Base-by-base conservation (phyloP, 495 filamentous ascomycete species). In the Penicillium tannophilum region DNA sequence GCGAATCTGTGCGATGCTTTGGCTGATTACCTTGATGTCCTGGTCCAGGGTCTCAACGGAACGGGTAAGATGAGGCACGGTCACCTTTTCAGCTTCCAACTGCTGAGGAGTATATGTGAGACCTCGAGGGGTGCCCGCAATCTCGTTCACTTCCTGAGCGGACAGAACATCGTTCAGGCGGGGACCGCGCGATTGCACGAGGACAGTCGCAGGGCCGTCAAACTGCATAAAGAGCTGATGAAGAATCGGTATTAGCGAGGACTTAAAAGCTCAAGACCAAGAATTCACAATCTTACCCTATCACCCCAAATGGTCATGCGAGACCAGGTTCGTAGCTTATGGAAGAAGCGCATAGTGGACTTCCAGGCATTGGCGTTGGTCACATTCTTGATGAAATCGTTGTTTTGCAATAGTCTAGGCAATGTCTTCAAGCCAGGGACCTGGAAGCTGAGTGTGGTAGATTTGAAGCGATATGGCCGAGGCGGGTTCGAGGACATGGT, bases 281-380 rank as follows among this genome's bases (percentile, higher is more conserved):
- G 19, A 17, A 20, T 1, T 31, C 2, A 36, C 30, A 5, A 49
- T 45, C 28, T 47, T 77, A 90, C 87, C 61, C 93, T 76, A 71
- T 98, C 94, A 30, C 94, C 94, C 91, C 90, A 96, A n/a, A 98
- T 89, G 4, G 88, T 88, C 65, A 88, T 79, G 54, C 93, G 81
- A 31, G 84, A 79, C 72, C 89, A 88, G 1, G 90, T 93, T 35
- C 90, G 82, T 17, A 95, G 55, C 35, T 67, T 80, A 69, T 86
- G 92, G 33, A 89, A 62, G 20, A 86, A 59, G 11, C 74, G 76
- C 52, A 84, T 81, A 0, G 92, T 63, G 1, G 73, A 73, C 63
- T 87, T 89, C 85, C 91, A 97, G 2, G 84, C 84, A 11, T 81
- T 71, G 1, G 90, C 88, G 35, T 84, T 78, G 23, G 84, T 79